Evolutionary conservation across 768 basidiomycete species (phyloP).

Genomic region (Suillus spraguei): DNA sequence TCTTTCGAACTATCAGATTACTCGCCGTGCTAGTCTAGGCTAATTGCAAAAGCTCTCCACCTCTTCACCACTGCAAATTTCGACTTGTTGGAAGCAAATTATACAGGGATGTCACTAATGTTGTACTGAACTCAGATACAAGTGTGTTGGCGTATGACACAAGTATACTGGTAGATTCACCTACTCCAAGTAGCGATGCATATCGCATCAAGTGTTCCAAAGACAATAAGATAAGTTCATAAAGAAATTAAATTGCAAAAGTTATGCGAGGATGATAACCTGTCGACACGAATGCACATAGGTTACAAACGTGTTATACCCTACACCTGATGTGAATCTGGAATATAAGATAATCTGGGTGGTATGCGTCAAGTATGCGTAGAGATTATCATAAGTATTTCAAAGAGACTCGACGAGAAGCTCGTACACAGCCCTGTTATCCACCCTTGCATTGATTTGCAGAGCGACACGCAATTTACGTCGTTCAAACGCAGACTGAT

Average conservation of each 20-base stretch:
- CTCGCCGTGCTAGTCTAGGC: neutral
- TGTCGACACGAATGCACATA: neutral
- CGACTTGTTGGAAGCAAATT: neutral
- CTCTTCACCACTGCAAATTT: neutral
- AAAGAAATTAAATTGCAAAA: neutral
- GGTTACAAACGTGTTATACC: neutral
- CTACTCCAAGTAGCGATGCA: neutral
- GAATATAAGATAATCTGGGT: neutral
- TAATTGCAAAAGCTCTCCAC: neutral
- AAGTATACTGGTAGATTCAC: neutral
- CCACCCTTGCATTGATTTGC: conserved; percentile 11
- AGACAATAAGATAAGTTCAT: neutral
- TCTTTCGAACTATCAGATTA: neutral
- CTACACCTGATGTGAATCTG: neutral
- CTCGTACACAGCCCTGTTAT: conserved; percentile 12
- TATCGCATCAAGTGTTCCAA: neutral
- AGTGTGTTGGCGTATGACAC: neutral
- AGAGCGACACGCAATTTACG: conserved; percentile 30
- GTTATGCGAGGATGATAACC: neutral
- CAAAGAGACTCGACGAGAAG: conserved; percentile 32
- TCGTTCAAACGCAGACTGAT: conserved; percentile 35
- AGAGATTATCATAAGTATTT: neutral
- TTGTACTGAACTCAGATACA: neutral
- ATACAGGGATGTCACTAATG: neutral
- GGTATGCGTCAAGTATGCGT: no score